Evolutionary conservation across 2,329 filamentous ascomycete genomes (phyloP).

Genomic region (Pseudogymnoascus sp.): DNA sequence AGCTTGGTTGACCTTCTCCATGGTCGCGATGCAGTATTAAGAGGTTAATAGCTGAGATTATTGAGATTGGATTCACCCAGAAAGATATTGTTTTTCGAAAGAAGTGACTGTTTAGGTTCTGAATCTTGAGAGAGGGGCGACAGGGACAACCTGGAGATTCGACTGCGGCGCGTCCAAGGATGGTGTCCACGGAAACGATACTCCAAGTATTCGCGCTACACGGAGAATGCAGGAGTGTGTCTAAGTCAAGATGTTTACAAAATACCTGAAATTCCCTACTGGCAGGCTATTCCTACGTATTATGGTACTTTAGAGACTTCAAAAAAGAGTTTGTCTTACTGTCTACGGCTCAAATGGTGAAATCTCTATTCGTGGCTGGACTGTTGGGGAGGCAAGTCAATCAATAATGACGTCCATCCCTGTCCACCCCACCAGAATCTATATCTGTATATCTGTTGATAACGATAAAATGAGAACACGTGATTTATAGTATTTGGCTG

Average conservation of each 20-base stretch:
- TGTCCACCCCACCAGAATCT: conserved; percentile 6
- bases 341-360: conserved; percentile 2
- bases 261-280: not conserved
- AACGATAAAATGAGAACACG: not conserved
- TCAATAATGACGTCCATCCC: conserved; percentile 7
- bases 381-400: conserved; percentile 2
- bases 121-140: conserved; percentile 14
- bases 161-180: conserved; percentile 10
- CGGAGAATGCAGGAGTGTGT: not conserved
- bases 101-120: not conserved
- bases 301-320: not conserved
- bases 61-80: not conserved
- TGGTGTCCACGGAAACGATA: conserved; percentile 4
- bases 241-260: conserved; percentile 3
- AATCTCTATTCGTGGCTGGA: conserved; percentile 5
- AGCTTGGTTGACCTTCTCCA: conserved; percentile 22
- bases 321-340: conserved; percentile 1
- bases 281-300: not conserved
- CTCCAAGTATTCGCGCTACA: conserved; percentile 4
- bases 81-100: not conserved
- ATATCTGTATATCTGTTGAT: conserved; percentile 1
- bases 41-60: not conserved
- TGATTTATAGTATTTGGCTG: not conserved
- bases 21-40: conserved; percentile 14
- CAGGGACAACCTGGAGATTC: conserved; percentile 12